Evolutionary conservation across 208 protist genomes (phyloP).

Genomic region (Novymonas esmeraldas): DNA sequence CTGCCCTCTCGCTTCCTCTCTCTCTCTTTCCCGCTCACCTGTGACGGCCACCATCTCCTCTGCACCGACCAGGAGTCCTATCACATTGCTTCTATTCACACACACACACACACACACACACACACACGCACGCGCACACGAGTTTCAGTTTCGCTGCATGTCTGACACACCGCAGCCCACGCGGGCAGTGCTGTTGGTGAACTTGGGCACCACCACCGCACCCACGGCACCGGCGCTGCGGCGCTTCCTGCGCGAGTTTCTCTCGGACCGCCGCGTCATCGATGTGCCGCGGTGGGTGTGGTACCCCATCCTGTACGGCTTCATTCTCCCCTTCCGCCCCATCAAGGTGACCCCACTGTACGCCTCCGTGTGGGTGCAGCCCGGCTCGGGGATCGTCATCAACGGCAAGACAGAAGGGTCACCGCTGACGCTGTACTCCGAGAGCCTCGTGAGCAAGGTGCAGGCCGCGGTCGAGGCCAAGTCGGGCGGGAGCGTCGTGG

Average conservation of each 20-base stretch:
- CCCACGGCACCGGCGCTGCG: slow-evolving; percentile 23
- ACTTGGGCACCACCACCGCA: slow-evolving; percentile 34
- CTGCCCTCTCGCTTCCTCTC: too few relatives aligned
- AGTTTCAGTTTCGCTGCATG: too few relatives aligned
- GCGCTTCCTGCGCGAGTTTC: slow-evolving; percentile 33
- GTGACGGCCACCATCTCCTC: too few relatives aligned
- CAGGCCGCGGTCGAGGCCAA: background rate
- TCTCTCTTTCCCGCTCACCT: too few relatives aligned
- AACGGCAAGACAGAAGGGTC: slow-evolving; percentile 23
- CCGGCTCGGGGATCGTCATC: slow-evolving; percentile 8
- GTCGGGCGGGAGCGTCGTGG: slow-evolving; percentile 14
- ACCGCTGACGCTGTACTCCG: slow-evolving; percentile 11
- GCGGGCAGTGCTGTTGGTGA: slow-evolving; percentile 45
- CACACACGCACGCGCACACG: too few relatives aligned
- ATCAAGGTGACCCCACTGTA: slow-evolving; percentile 29
- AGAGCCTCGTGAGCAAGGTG: slow-evolving; percentile 11
- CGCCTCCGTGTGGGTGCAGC: slow-evolving; percentile 37
- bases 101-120: too few relatives aligned
- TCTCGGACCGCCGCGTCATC: slow-evolving; percentile 51
- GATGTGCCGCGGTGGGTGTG: slow-evolving; percentile 47
- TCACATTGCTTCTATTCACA: slow-evolving; percentile 2
- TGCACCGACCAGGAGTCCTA: too few relatives aligned
- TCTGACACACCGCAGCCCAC: background rate
- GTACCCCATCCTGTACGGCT: slow-evolving; percentile 47
- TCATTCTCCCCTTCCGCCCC: slow-evolving; percentile 55